Evolutionary conservation across 2,329 filamentous ascomycete species (phyloP), one percentile per base, ranked within the genome.

Genomic region (Lachnellula hyalina): DNA sequence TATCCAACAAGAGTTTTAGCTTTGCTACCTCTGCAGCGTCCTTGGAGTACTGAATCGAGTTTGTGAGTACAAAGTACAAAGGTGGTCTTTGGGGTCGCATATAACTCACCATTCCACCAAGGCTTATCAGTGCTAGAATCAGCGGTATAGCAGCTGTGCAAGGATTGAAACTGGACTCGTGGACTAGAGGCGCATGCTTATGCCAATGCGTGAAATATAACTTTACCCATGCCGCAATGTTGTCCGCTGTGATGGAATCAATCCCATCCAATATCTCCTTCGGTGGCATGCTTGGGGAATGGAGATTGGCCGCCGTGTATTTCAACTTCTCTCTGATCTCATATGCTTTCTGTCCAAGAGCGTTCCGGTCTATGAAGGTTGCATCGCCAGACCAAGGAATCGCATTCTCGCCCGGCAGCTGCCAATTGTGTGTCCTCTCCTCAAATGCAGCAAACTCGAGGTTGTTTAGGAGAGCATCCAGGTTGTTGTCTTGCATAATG

Each of bases 171-270:
- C 62, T 63, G 5, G 65, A 50, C 46, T 68, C 62, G 48, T 69
- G 67, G 25, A 69, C 56, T 48, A 68, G 64, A 6, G 66, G 65
- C 12, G 55, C 65, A 62, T 69, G 65, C 38, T 66, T 64, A 53
- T 69, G 65, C 65, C 65, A 69, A 55, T 68, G 64, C 25, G 56
- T 57, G 45, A 69, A 69, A 52, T 69, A 69, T 23, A 68, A 58
- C 25, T 64, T 64, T 38, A 63, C 63, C 48, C 57, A 64, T 15
- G 53, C 44, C 35, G 60, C 63, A 53, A 69, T 60, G 28, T 52
- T 64, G 23, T 61, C 54, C 5, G 59, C 62, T 2, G 60, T 66
- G 8, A 69, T 63, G 15, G 59, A 17, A 23, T 67, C 61, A 44
- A 68, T 62, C 15, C 62, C 61, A n/a, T 67, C 61, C 2, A 66